Evolutionary conservation across 2,329 filamentous ascomycete species (phyloP).

Genomic region (Acrocalymma vagum): DNA sequence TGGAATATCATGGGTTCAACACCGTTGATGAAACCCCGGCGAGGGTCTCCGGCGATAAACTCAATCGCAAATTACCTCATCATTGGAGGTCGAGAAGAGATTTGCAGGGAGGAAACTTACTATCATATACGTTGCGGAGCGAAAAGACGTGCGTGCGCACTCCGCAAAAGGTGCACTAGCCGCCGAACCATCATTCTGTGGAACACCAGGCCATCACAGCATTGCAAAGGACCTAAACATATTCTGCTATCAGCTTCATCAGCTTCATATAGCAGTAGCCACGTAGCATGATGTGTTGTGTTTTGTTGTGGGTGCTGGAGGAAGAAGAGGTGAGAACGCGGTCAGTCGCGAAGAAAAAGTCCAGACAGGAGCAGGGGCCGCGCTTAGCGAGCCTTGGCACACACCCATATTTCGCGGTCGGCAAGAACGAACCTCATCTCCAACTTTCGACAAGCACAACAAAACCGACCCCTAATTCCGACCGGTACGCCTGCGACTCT

Average conservation of each 20-base stretch:
- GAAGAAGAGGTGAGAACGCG: not conserved
- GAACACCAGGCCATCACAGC: too few species aligned
- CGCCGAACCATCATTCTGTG: too few species aligned
- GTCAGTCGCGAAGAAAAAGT: constrained; percentile 18
- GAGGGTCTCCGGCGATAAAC: constrained; percentile 82
- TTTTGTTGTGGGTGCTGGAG: constrained; percentile 4
- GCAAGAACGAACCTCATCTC: constrained; percentile 19
- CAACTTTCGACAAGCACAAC: constrained; percentile 38
- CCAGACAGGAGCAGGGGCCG: constrained; percentile 3
- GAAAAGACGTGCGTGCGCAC: too few species aligned
- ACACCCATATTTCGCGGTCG: constrained; percentile 21
- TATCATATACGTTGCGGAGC: too few species aligned
- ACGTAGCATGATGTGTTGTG: constrained; percentile 7
- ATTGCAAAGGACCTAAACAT: too few species aligned
- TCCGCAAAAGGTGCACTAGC: too few species aligned
- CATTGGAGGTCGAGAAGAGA: constrained; percentile 58
- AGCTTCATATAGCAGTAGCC: too few species aligned
- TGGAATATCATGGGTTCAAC: constrained; percentile 82
- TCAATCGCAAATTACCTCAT: constrained; percentile 99
- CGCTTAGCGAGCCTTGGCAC: constrained; percentile 3
- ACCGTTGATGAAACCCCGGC: constrained; percentile 87
- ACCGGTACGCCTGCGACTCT: constrained; percentile 47
- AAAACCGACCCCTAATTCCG: constrained; percentile 47
- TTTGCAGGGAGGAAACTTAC: constrained; percentile 27
- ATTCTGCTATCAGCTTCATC: too few species aligned